Evolutionary conservation across 2,329 filamentous ascomycete genomes (phyloP), one percentile per base, ranked within the genome.

Genomic region (Ophiostoma piceae): DNA sequence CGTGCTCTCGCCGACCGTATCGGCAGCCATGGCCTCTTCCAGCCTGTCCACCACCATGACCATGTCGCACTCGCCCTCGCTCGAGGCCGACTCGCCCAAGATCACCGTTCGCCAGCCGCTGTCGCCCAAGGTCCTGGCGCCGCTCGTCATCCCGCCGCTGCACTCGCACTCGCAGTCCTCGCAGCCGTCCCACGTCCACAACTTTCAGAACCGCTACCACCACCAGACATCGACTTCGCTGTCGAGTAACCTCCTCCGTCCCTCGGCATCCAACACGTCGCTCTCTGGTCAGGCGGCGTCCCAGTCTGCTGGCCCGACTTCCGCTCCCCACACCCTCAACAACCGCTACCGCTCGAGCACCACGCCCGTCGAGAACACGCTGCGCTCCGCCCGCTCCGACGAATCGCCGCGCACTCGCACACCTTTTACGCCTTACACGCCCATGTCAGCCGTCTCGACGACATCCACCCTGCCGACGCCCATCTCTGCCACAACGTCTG

Each of bases 71-170:
- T 37, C 60, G 60, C 60, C 60, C 7, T 64, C 60, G 60, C 60
- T 19, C 66, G 9, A 37, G 57, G 26, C 54, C 7, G 51, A 54
- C 0, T 67, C 65, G 39, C 66, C 65, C n/a, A 7, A 26, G 41
- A 65, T n/a, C n/a, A 12, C 67, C 12, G 22, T 32, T 22, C 69
- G 67, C 60, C 79, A 78, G 69, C 82, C 80, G n/a, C 76, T 82
- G 51, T 86, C 84, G 12, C 84, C 85, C 22, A 87, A 82, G 76
- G 81, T 80, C 65, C 80, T 88, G 7, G 77, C 86, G 0, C 87
- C 86, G 35, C 81, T 88, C 29, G 82, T 87, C 54, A 88, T 88
- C 71, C 87, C 86, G 11, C 74, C 74, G 32, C 37, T 37, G 35
- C 60, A 66, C 47, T 43, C 64, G n/a, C 66, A 66, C 19, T 16